A percentile compares a stretch with the other conserved stretches of the same genome.
phyloP scores from a whole-genome alignment of 1,139 yeast genomes.

The Debaryomyces udenii region DNA sequence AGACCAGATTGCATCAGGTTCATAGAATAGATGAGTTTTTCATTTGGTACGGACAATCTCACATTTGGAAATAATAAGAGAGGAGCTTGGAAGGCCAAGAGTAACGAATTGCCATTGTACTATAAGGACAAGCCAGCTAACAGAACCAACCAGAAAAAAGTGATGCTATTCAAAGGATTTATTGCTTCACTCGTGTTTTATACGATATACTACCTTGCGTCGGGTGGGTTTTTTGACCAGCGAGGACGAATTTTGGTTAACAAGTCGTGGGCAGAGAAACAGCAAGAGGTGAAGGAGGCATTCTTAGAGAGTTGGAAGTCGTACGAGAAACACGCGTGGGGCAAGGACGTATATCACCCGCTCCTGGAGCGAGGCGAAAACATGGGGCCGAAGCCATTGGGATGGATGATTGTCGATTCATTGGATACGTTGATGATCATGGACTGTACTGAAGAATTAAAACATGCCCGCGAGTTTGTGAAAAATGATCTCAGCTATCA shows the following conservation, averaged over 20 bases:
- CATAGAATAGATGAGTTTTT: constrained; percentile 7
- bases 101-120: constrained; percentile 29
- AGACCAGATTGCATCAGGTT: neutral
- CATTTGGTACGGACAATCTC: constrained; percentile 7
- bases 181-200: constrained; percentile 43
- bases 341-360: constrained; percentile 52
- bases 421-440: constrained; percentile 82
- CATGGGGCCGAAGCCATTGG: constrained; percentile 83
- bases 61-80: constrained; percentile 8
- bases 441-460: constrained; percentile 71
- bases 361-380: constrained; percentile 63
- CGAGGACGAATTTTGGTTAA: neutral
- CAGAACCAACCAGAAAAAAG: constrained; percentile 18
- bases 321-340: constrained; percentile 82
- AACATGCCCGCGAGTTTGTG: constrained; percentile 75
- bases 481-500: constrained; percentile 48
- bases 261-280: constrained; percentile 46
- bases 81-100: constrained; percentile 16
- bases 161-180: constrained; percentile 50
- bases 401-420: constrained; percentile 94
- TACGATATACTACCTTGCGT: constrained; percentile 29
- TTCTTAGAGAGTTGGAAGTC: constrained; percentile 81
- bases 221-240: constrained; percentile 6
- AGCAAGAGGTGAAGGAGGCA: constrained; percentile 59
- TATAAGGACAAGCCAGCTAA: constrained; percentile 33